These are phyloP conservation scores for Schizophyllum amplum DNA, from an alignment of 1,284 basidiomycete species.

Conservation along the genomic window DNA sequence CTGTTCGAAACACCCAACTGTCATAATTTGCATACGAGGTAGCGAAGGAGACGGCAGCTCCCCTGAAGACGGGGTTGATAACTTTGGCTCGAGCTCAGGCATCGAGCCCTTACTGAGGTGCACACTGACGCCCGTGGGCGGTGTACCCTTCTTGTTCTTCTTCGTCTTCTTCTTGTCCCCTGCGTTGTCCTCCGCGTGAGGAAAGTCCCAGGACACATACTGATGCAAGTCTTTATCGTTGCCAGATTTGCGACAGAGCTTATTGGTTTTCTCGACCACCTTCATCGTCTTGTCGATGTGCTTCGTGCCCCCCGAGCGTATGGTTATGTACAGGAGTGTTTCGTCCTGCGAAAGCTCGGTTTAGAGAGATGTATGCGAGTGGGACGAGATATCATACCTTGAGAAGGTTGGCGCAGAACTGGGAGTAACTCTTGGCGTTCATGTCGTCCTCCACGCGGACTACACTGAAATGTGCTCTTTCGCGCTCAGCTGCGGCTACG, in stretches of 20 bases:
- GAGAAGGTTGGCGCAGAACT: conserved; percentile 57
- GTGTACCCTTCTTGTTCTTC: conserved; percentile 20
- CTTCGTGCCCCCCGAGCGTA: conserved; percentile 54
- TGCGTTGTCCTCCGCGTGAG: background rate
- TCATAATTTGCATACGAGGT: background rate
- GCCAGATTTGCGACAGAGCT: conserved; percentile 63
- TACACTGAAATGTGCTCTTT: background rate
- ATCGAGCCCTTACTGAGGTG: conserved; percentile 79
- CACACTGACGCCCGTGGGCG: conserved; percentile 57
- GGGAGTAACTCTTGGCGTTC: conserved; percentile 54
- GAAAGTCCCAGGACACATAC: conserved; percentile 62
- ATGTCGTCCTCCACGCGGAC: conserved; percentile 64
- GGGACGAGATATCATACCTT: conserved; percentile 31
- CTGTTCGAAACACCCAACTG: background rate
- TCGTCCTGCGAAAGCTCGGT: conserved; percentile 48
- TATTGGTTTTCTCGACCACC: conserved; percentile 72
- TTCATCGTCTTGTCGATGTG: conserved; percentile 72
- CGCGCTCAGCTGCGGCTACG: background rate
- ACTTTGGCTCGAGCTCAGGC: conserved; percentile 65
- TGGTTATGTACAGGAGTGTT: conserved; percentile 69
- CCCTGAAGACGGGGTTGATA: background rate
- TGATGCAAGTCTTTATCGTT: conserved; percentile 65
- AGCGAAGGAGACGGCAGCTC: background rate
- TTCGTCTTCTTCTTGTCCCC: conserved; percentile 40
- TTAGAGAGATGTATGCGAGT: background rate